phyloP scores from a whole-genome alignment of 163 green algal species.

The Volvox carteri region DNA sequence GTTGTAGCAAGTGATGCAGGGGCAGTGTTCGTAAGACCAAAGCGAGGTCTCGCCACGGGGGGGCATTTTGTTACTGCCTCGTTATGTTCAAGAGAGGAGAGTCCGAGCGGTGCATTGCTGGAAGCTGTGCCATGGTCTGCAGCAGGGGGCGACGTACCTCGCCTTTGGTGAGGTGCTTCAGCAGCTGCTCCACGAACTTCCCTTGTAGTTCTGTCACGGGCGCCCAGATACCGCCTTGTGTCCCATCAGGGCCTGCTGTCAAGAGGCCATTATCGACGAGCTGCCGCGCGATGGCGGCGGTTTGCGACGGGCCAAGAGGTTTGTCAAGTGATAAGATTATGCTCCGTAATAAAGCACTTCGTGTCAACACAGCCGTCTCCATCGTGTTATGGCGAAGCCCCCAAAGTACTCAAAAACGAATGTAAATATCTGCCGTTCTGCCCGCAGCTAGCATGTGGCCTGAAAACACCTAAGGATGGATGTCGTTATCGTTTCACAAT shows the following conservation, averaged over 20 bases:
- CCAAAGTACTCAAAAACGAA: background rate
- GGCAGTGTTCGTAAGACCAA: too few species aligned
- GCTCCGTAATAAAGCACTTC: constrained; percentile 7
- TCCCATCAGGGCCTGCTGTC: constrained; percentile 26
- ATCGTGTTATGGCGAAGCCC: background rate
- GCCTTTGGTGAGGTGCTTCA: constrained; percentile 29
- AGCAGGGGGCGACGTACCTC: too few species aligned
- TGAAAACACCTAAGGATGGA: too few species aligned
- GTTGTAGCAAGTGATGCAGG: too few species aligned
- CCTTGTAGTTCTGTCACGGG: constrained; percentile 46
- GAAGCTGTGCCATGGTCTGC: too few species aligned
- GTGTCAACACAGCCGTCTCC: background rate
- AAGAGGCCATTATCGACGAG: constrained; percentile 36
- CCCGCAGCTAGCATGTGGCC: too few species aligned
- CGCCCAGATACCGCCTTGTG: constrained; percentile 23
- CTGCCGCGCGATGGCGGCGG: constrained; percentile 32
- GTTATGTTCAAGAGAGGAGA: too few species aligned
- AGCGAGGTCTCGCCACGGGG: too few species aligned
- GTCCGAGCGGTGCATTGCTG: background rate
- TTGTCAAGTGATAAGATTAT: background rate
- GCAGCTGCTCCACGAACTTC: constrained; percentile 34
- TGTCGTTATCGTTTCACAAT: background rate
- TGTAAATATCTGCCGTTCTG: background rate
- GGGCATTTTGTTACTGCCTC: too few species aligned
- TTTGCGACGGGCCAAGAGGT: background rate